Base-by-base conservation (phyloP, 1,284 basidiomycete species). In the Peniophora sp. region DNA sequence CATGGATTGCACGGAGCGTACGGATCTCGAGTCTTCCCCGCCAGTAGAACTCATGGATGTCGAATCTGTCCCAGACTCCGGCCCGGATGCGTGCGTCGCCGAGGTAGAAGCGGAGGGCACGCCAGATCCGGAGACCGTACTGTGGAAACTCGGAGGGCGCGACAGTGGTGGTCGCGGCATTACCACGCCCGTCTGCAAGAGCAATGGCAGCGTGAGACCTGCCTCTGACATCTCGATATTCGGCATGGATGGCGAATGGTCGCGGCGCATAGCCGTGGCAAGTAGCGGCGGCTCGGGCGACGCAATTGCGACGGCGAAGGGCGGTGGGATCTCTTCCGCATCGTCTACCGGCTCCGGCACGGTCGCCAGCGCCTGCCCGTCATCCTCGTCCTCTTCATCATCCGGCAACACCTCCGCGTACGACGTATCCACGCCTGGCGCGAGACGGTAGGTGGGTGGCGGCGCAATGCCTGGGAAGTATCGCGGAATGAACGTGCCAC, bases 391-490 rank as follows among this genome's bases (percentile, higher is more conserved):
- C 16, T 5, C 27, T 32, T 32, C 39, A n/a, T n/a, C 39, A 8
- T 22, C 39, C 16, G 39, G n/a, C 39, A 22, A 17, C 39, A 22
- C 39, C 39, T 22, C n/a, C 39, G 39, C 39, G 39, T 17, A 22
- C 39, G 39, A 41, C n/a, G 48, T 41, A 8, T 23, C 16, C 19
- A 17, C 43, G 11, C 9, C 34, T 17, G 39, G 50, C 25, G 49
- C 51, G 51, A 10, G 72, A 71, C n/a, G 73, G 73, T 3, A 71
- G 68, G 16, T 67, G 56, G 27, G 68, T 65, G 36, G 27, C 12
- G 70, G 63, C 35, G 69, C 60, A 0, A 72, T 74, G 11, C 73
- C 74, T 41, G 75, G 76, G 70, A 79, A 79, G 61, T 72, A 79
- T 56, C 75, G 70, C 57, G 77, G 77, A 22, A 77, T 63, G 61